Evolutionary conservation across 768 basidiomycete species (phyloP), one percentile per base, ranked within the genome.

Genomic region (Trametes villosa): DNA sequence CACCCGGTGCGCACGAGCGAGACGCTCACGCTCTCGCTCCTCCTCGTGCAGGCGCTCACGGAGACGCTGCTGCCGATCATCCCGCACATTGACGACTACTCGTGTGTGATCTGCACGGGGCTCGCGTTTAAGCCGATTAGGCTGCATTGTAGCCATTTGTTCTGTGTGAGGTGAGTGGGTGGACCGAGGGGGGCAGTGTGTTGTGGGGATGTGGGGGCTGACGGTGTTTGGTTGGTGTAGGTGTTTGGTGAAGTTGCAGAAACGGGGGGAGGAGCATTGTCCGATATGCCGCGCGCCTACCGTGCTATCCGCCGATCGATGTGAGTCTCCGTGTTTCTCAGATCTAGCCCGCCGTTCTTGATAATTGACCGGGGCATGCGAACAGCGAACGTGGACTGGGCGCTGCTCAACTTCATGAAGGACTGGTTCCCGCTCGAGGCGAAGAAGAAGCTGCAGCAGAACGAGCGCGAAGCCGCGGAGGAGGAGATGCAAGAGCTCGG

Each of bases 71-170:
- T 97, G 2, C 93, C 94, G 0, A 75, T 94, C 53, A 82, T 94
- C 20, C 92, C 92, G 3, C 83, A 85, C 56, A 74, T 92, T 12
- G 90, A 93, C 59, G 91, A 96, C 74, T 97, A 95, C 71, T 76
- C 85, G 1, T 98, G 95, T 67, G 77, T 89, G 38, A 96, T 97
- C 59, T 97, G 96, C 74, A 91, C 88, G 2, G 84, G 83, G 60
- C 86, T 98, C 64, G 96, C 94, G 6, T 98, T 95, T 80, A 94
- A 94, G 72, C 96, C 96, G 0, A 89, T 96, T 51, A 78, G 94
- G 11, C 80, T 98, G 2, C 72, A 74, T 18, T 98, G 95, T 61
- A 82, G 88, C 0, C 95, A 96, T 72, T 77, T 90, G 18, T 91
- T 90, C 67, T 91, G 89, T 59, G 86, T 90, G 4, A 75, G 89